A percentile compares a stretch with the other conserved stretches of the same genome.
Conservation (phyloP, 768 basidiomycete species). For the Pholiota molesta region DNA sequence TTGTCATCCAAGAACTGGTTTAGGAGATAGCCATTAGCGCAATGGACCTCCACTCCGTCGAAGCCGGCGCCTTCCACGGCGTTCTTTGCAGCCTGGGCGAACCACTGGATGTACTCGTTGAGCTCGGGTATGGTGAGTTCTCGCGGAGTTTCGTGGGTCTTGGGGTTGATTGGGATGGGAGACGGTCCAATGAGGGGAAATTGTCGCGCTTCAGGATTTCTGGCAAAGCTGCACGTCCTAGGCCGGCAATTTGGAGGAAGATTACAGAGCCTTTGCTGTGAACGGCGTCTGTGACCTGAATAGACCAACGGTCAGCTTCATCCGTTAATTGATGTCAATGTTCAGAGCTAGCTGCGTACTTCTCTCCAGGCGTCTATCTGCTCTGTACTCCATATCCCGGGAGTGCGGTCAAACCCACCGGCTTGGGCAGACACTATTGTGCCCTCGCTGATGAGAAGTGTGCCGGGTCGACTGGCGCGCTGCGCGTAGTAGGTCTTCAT, state of each 20-base stretch:
- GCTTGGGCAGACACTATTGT: constrained; percentile 53
- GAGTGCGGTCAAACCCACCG: constrained; percentile 21
- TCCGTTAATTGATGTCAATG: no score
- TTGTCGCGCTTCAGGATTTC: no score
- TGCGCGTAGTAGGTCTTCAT: constrained; percentile 27
- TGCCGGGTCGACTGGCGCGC: constrained; percentile 48
- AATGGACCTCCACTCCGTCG: constrained; percentile 51
- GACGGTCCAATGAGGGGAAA: neutral
- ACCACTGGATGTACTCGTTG: constrained; percentile 49
- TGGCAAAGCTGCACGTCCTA: no score
- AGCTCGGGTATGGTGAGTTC: constrained; percentile 52
- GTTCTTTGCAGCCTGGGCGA: constrained; percentile 55
- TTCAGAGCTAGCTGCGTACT: no score
- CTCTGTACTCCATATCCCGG: no score
- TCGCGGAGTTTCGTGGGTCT: constrained; percentile 30
- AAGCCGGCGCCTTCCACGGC: constrained; percentile 34
- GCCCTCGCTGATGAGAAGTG: constrained; percentile 58
- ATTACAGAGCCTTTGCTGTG: no score
- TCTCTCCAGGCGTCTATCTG: no score
- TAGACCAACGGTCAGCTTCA: no score
- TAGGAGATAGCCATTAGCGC: constrained; percentile 48
- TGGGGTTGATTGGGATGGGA: neutral
- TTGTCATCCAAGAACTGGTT: constrained; percentile 65
- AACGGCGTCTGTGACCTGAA: no score
- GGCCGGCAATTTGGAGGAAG: no score